Percentiles rank a stretch among this genome's conserved stretches.
These are phyloP conservation scores for Pleurotus ostreatus DNA, from an alignment of 768 basidiomycete species.

Conservation along the genomic window DNA sequence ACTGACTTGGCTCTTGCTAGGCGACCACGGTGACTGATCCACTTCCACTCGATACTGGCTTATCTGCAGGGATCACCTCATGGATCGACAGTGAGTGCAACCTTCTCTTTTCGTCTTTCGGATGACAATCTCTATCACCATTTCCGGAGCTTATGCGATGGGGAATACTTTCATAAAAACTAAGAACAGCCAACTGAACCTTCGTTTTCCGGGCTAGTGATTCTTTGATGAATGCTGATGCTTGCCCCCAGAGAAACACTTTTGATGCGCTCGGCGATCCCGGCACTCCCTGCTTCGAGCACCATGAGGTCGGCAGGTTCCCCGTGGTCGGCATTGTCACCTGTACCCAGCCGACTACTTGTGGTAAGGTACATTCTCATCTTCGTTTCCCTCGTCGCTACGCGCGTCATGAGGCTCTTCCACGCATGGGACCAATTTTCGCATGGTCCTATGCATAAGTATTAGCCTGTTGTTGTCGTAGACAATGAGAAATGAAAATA, in stretches of 20 bases:
- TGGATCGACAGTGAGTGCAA: background rate
- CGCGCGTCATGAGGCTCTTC: background rate
- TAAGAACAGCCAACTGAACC: conserved; percentile 15
- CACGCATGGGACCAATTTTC: background rate
- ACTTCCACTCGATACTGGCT: background rate
- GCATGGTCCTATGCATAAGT: background rate
- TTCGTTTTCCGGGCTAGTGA: background rate
- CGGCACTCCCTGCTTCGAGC: too few relatives aligned
- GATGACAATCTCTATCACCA: conserved; percentile 10
- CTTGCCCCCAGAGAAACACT: too few relatives aligned
- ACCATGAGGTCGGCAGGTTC: too few relatives aligned
- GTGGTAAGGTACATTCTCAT: background rate
- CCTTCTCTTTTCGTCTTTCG: background rate
- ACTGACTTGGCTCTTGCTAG: background rate
- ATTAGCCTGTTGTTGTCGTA: background rate
- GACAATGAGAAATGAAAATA: background rate
- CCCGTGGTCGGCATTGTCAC: background rate
- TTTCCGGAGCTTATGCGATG: conserved; percentile 11
- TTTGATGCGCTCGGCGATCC: too few relatives aligned
- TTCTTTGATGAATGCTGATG: too few relatives aligned
- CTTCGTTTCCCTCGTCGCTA: background rate
- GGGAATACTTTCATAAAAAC: conserved; percentile 8
- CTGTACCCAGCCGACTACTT: background rate
- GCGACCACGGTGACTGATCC: background rate
- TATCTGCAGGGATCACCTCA: background rate